Evolutionary conservation across 2,329 filamentous ascomycete species (phyloP).

Genomic region (Allantophomopsis cytisporea): DNA sequence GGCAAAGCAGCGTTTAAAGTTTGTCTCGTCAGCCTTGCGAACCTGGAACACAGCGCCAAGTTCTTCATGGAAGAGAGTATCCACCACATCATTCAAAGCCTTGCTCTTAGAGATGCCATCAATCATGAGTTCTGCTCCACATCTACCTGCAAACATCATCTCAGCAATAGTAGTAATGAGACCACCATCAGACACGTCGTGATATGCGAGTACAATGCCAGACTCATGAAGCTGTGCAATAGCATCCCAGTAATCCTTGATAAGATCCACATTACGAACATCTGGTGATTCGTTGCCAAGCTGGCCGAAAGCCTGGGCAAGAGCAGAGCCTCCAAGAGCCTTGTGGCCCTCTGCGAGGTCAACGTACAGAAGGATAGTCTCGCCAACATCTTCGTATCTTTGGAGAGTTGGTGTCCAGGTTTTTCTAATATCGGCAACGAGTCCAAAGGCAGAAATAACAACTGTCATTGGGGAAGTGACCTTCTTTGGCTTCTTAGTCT

Average conservation of each 20-base stretch:
- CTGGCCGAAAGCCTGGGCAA: slow-evolving; percentile 81
- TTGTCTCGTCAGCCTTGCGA: slow-evolving; percentile 67
- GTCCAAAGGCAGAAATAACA: slow-evolving; percentile 80
- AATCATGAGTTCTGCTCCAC: slow-evolving; percentile 73
- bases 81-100: slow-evolving; percentile 46
- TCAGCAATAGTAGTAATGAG: slow-evolving; percentile 82
- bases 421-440: slow-evolving; percentile 67
- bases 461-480: slow-evolving; percentile 88
- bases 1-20: slow-evolving; percentile 82
- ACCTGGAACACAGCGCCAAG: slow-evolving; percentile 94
- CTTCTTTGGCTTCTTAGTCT: slow-evolving; percentile 56
- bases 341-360: slow-evolving; percentile 74
- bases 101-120: slow-evolving; percentile 56
- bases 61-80: slow-evolving; percentile 89
- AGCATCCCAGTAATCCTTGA: slow-evolving; percentile 88
- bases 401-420: slow-evolving; percentile 92
- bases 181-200: slow-evolving; percentile 88
- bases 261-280: slow-evolving; percentile 65
- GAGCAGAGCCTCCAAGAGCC: slow-evolving; percentile 77
- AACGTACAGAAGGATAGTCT: slow-evolving; percentile 79
- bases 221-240: slow-evolving; percentile 52
- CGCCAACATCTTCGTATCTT: slow-evolving; percentile 74
- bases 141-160: slow-evolving; percentile 97
- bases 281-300: slow-evolving; percentile 78
- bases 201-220: slow-evolving; percentile 76